phyloP scores from a whole-genome alignment of 2,329 filamentous ascomycete genomes.

The Botrytis pseudocinerea region DNA sequence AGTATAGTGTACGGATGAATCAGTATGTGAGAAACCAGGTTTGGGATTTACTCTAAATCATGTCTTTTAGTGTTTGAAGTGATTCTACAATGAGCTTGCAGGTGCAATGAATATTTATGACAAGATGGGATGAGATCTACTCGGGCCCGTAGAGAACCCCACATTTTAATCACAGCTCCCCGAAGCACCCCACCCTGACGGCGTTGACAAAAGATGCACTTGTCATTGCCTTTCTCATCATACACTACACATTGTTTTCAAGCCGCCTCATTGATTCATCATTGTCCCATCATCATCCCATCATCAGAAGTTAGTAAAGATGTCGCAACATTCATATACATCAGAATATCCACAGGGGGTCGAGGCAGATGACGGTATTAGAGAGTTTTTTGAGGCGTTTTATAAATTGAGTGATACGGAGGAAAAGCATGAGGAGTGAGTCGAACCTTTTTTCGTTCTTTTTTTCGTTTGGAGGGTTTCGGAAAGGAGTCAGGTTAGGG shows the following conservation, averaged over 20 bases:
- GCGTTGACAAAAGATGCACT: not conserved
- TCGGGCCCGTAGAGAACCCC: not conserved
- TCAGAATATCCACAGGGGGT: not conserved
- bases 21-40: not conserved
- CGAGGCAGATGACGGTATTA: constrained; percentile 57
- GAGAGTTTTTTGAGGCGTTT: constrained; percentile 68
- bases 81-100: not conserved
- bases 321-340: not conserved
- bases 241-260: not conserved
- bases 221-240: not conserved
- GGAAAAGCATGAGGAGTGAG: constrained; percentile 45
- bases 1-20: not conserved
- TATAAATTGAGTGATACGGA: constrained; percentile 56
- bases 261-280: not conserved
- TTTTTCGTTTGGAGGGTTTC: not conserved
- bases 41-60: not conserved
- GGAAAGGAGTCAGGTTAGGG: not conserved
- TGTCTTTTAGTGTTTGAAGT: no score
- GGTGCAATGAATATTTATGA: not conserved
- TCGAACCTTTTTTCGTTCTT: constrained; percentile 43
- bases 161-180: not conserved
- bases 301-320: not conserved
- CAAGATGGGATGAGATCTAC: not conserved
- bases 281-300: not conserved
- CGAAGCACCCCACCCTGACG: not conserved